These are phyloP conservation scores for Alloteropsis angusta DNA, from an alignment of 202 grass and related monocot genomes.

Conservation along the genomic window DNA sequence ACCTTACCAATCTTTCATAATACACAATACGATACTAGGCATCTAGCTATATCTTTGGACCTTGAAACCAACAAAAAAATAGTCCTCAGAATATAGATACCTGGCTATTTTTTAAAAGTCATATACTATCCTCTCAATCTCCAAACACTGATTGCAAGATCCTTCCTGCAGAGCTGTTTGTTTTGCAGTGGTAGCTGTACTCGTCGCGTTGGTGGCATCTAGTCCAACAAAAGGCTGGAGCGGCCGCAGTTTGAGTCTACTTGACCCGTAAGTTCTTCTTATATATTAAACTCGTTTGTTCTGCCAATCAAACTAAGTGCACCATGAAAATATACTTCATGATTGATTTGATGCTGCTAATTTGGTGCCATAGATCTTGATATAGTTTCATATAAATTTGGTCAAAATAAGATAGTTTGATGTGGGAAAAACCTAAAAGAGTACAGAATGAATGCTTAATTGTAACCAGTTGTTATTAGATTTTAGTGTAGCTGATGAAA, in stretches of 20 bases:
- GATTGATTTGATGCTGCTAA: too few species aligned
- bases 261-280: constrained; percentile 84
- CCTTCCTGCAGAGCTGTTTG: constrained; percentile 70
- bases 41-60: background rate
- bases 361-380: too few species aligned
- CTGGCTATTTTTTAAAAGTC: background rate
- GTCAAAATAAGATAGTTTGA: too few species aligned
- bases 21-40: constrained; percentile 3
- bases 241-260: constrained; percentile 96
- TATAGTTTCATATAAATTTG: too few species aligned
- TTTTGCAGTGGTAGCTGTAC: constrained; percentile 77
- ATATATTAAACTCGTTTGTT: background rate
- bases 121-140: background rate
- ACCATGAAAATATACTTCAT: too few species aligned
- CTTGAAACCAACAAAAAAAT: background rate
- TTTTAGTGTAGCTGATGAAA: background rate
- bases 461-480: background rate
- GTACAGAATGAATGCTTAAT: background rate
- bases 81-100: background rate
- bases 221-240: constrained; percentile 99
- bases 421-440: too few species aligned
- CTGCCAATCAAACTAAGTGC: background rate
- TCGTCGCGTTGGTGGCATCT: constrained; percentile 89
- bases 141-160: constrained; percentile 22
- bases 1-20: background rate